These are phyloP conservation scores for Leishmania turanica DNA, from an alignment of 208 protist species.

Conservation along the genomic window DNA sequence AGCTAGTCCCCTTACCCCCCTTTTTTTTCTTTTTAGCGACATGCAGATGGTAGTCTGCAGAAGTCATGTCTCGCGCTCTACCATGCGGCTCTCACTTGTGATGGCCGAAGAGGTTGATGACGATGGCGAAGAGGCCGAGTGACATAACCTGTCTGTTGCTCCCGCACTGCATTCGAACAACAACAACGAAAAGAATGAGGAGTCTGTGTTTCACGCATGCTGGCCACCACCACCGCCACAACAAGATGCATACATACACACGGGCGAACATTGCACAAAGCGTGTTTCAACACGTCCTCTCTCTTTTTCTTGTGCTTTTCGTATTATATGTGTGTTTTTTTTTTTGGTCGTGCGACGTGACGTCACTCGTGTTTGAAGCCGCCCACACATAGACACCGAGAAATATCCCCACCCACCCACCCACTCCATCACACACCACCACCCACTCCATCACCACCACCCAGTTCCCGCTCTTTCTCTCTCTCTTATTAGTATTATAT, in stretches of 20 bases:
- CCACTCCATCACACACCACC: background rate
- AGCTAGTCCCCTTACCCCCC: background rate
- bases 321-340: background rate
- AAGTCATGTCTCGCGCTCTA: background rate
- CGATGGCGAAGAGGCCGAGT: background rate
- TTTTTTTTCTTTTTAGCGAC: background rate
- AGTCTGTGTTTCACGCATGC: background rate
- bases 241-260: background rate
- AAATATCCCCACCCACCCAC: background rate
- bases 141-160: background rate
- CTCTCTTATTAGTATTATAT: conserved; percentile 13
- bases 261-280: background rate
- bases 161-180: background rate
- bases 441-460: too few relatives aligned
- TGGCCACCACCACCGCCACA: background rate
- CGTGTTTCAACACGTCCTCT: background rate
- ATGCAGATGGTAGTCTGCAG: background rate
- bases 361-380: background rate
- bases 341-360: background rate
- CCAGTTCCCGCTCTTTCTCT: background rate
- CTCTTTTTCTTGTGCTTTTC: background rate
- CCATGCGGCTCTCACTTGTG: conserved; percentile 6
- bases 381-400: background rate
- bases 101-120: background rate
- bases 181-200: background rate